Evolutionary conservation across 2,329 filamentous ascomycete species (phyloP).

Genomic region (Xylaria multiplex): DNA sequence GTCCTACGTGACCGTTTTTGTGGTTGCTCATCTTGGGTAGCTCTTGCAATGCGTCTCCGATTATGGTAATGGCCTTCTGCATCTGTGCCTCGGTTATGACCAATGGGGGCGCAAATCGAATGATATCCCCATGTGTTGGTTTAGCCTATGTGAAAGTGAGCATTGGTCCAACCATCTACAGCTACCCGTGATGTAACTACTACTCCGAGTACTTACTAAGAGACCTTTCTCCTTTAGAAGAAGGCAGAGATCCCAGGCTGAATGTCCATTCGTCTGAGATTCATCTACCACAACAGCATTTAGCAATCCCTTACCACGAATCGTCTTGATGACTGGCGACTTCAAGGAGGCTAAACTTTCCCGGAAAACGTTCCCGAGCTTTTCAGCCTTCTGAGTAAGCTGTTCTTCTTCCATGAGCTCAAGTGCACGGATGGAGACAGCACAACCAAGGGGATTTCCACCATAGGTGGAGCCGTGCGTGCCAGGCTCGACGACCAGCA

Average conservation of each 20-base stretch:
- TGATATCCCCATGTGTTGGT: slow-evolving; percentile 98
- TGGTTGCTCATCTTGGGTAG: slow-evolving; percentile 72
- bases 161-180: slow-evolving; percentile 28
- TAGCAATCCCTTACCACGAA: slow-evolving; percentile 91
- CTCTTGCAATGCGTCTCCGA: slow-evolving; percentile 82
- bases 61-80: slow-evolving; percentile 78
- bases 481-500: slow-evolving; percentile 95
- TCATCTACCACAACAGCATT: slow-evolving; percentile 98
- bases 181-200: slow-evolving; percentile 23
- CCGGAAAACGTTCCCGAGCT: slow-evolving; percentile 84
- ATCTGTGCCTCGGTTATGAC: slow-evolving; percentile 94
- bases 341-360: slow-evolving; percentile 79
- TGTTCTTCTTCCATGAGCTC: slow-evolving; percentile 94
- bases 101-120: slow-evolving; percentile 93
- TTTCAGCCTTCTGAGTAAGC: slow-evolving; percentile 83
- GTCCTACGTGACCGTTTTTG: slow-evolving; percentile 46
- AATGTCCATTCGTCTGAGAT: slow-evolving; percentile 81
- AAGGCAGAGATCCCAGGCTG: slow-evolving; percentile 96
- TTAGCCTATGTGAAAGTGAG: slow-evolving; percentile 75
- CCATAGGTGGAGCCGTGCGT: slow-evolving; percentile 99
- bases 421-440: slow-evolving; percentile 92
- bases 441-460: slow-evolving; percentile 94
- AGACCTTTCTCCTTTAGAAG: slow-evolving; percentile 95
- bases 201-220: slow-evolving; percentile 68
- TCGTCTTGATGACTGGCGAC: slow-evolving; percentile 80